phyloP scores from a whole-genome alignment of 306 rosid species.

The Glycyrrhiza uralensis region DNA sequence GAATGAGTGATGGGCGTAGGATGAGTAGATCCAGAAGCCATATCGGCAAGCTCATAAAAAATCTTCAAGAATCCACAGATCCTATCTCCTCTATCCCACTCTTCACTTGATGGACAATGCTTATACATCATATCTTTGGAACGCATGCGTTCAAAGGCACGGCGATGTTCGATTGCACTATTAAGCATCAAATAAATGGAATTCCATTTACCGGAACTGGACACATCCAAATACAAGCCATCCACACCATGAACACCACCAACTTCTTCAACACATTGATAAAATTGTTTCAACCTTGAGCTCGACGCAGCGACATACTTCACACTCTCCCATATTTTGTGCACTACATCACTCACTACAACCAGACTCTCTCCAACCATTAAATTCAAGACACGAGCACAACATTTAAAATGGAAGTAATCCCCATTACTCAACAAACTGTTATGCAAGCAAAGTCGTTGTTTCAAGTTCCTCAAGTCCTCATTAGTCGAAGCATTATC shows the following conservation, averaged over 20 bases:
- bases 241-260: background rate
- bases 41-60: background rate
- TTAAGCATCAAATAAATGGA: background rate
- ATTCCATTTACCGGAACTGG: constrained; percentile 3
- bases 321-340: constrained; percentile 5
- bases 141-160: background rate
- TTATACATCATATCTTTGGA: background rate
- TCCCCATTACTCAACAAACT: constrained; percentile 1
- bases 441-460: background rate
- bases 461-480: background rate
- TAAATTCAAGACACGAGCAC: background rate
- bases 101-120: background rate
- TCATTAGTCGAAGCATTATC: background rate
- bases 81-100: constrained; percentile 12
- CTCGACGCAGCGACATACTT: background rate
- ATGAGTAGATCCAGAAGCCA: background rate
- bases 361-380: constrained; percentile 2
- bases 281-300: constrained; percentile 1
- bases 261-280: constrained; percentile 1
- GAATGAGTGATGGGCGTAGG: background rate
- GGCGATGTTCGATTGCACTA: background rate
- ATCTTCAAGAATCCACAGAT: background rate
- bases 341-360: background rate
- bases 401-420: background rate
- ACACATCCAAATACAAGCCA: constrained; percentile 16